Conservation (phyloP, 768 basidiomycete species). For the Rhodocollybia butyracea region DNA sequence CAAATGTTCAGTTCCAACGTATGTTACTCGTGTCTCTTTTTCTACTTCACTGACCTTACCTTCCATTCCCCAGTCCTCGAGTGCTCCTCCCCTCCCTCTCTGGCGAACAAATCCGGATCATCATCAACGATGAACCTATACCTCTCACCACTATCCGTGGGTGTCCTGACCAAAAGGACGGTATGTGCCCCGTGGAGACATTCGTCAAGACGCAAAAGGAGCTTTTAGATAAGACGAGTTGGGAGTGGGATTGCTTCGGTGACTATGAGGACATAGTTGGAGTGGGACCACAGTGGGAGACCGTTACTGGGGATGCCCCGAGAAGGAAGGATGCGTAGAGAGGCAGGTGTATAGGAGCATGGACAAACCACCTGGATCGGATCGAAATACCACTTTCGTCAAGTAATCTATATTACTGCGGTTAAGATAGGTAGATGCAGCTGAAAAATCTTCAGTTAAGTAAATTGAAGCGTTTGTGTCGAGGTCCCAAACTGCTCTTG, state of each 20-base stretch:
- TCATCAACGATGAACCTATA: constrained; percentile 85
- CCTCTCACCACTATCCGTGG: constrained; percentile 77
- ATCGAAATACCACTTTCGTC: too few relatives aligned
- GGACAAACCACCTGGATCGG: constrained; percentile 34
- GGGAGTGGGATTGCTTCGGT: constrained; percentile 71
- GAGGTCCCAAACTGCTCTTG: too few relatives aligned
- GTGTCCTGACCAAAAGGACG: constrained; percentile 69
- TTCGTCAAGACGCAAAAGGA: constrained; percentile 71
- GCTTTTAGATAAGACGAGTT: constrained; percentile 65
- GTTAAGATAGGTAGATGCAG: too few relatives aligned
- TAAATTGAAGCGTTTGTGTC: too few relatives aligned
- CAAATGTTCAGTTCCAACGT: constrained; percentile 90
- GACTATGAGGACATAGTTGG: constrained; percentile 62
- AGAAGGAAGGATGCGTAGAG: not conserved
- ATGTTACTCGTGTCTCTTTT: constrained; percentile 20
- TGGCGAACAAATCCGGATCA: constrained; percentile 69
- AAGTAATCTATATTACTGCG: too few relatives aligned
- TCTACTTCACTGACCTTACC: constrained; percentile 6
- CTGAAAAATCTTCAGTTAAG: too few relatives aligned
- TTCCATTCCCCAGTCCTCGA: constrained; percentile 49
- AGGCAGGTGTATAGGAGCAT: not conserved
- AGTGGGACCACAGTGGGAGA: constrained; percentile 65
- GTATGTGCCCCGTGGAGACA: constrained; percentile 70
- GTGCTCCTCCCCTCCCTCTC: constrained; percentile 43
- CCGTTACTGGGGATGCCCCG: constrained; percentile 67